Evolutionary conservation across 805 yeast species (phyloP).

Genomic region (Komagataella phaffii): DNA sequence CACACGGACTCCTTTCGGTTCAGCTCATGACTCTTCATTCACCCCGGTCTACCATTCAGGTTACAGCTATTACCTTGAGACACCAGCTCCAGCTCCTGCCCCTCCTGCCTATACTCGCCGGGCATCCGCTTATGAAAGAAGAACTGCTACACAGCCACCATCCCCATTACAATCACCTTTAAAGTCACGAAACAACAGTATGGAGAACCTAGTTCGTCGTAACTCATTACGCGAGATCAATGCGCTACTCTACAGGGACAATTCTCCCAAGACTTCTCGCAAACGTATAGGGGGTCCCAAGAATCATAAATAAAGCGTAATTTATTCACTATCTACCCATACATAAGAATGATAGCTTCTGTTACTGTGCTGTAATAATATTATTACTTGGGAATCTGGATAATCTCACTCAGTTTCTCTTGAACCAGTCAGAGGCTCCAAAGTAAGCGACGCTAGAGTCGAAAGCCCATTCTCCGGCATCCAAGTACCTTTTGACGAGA

Average conservation of each 20-base stretch:
- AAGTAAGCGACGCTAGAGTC: slow-evolving; percentile 61
- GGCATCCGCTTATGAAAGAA: background rate
- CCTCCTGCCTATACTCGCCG: background rate
- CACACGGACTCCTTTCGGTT: background rate
- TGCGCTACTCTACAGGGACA: background rate
- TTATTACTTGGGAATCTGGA: background rate
- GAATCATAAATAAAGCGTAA: background rate
- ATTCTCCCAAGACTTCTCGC: background rate
- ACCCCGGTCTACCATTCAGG: background rate
- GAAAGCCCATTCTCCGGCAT: slow-evolving; percentile 72
- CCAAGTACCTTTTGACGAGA: slow-evolving; percentile 55
- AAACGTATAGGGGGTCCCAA: background rate
- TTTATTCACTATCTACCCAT: background rate
- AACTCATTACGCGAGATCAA: background rate
- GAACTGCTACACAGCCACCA: background rate
- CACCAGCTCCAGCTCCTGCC: background rate
- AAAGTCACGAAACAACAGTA: background rate
- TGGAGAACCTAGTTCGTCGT: background rate
- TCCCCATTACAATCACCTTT: background rate
- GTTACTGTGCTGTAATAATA: background rate
- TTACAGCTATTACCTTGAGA: background rate
- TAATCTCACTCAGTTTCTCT: slow-evolving; percentile 26
- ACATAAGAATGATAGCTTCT: background rate
- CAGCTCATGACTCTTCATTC: background rate
- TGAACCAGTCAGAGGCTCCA: slow-evolving; percentile 64